Base-by-base conservation (phyloP, 352 stramenopile species). In the Globisporangium perplexum region DNA sequence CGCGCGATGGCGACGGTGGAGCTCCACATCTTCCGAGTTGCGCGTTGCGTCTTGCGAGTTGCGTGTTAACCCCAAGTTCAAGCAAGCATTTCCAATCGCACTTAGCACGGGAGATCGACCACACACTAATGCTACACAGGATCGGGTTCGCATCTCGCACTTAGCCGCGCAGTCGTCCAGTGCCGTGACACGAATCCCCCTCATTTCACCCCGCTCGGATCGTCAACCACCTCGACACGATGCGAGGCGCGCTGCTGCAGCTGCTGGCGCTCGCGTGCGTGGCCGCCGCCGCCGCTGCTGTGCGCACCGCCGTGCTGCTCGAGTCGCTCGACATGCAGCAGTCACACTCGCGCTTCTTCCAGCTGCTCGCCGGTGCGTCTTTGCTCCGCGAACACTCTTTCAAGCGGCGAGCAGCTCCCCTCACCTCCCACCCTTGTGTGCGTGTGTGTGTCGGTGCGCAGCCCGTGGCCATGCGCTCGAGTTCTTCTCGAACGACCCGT, bases 281-380 rank as follows among this genome's bases (percentile, higher is more conserved):
- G 20, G 45, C 65, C 14, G 50, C 64, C 18, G 48, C 46, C 44
- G 46, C 57, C 55, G 46, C 64, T 18, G 73, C 71, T 30, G 56
- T 68, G 55, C 81, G 77, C 66, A 91, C 77, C 47, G 78, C 81
- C 48, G 74, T 91, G 44, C 65, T 91, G 60, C 55, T 89, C 33
- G 81, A 87, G 59, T 79, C 72, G 22, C 51, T 61, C 31, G 67
- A 78, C 47, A 59, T 89, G 28, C 67, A 86, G 60, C 55, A 76
- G 54, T 79, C 81, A 50, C 78, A 91, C 69, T 71, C 77, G 54
- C 83, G 81, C 59, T 91, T 91, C 59, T 89, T 91, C 47, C 62
- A 83, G 70, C 62, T 76, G 44, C 74, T 91, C 31, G 42, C 68
- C 55, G 71, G 77, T 88, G 47, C 53, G 71, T 66, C 49, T 22